Evolutionary conservation across 179 eudicot genomes (phyloP).

Genomic region (Beta macrorhiza): DNA sequence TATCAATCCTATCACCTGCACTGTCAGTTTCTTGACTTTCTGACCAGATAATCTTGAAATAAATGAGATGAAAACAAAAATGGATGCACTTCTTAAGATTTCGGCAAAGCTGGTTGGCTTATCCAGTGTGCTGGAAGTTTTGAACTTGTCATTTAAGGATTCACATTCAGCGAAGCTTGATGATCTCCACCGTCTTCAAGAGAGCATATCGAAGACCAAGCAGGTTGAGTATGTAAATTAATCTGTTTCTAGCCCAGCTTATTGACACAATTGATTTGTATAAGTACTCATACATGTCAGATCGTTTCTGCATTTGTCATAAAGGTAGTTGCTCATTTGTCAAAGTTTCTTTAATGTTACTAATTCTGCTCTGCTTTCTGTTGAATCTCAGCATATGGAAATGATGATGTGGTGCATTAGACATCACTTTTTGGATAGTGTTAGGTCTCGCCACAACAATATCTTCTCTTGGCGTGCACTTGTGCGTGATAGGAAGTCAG

Average conservation of each 20-base stretch:
- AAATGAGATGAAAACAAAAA: slow-evolving; percentile 48
- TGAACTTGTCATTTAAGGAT: slow-evolving; percentile 81
- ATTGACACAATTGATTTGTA: not conserved
- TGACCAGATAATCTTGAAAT: slow-evolving; percentile 52
- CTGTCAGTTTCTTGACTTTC: slow-evolving; percentile 44
- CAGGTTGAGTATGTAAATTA: slow-evolving; percentile 55
- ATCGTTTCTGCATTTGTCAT: not conserved
- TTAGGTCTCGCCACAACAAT: slow-evolving; percentile 50
- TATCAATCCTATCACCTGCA: slow-evolving; percentile 10
- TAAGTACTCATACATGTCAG: not conserved
- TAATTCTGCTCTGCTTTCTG: slow-evolving; percentile 17
- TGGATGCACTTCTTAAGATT: slow-evolving; percentile 52
- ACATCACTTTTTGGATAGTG: slow-evolving; percentile 70
- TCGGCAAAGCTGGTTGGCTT: slow-evolving; percentile 64
- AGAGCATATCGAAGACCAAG: slow-evolving; percentile 75
- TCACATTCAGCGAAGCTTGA: slow-evolving; percentile 75
- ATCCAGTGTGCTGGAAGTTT: slow-evolving; percentile 71
- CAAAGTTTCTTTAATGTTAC: not conserved
- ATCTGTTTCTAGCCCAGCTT: slow-evolving; percentile 13
- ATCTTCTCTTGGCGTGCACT: slow-evolving; percentile 60
- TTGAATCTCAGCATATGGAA: slow-evolving; percentile 76
- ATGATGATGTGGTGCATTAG: slow-evolving; percentile 90
- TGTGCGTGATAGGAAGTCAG: slow-evolving; percentile 69
- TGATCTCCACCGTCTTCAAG: slow-evolving; percentile 80
- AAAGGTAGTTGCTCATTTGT: not conserved